Evolutionary conservation across 1,139 yeast species (phyloP), one percentile per base, ranked within the genome.

Genomic region (Saccharomyces hybrid): DNA sequence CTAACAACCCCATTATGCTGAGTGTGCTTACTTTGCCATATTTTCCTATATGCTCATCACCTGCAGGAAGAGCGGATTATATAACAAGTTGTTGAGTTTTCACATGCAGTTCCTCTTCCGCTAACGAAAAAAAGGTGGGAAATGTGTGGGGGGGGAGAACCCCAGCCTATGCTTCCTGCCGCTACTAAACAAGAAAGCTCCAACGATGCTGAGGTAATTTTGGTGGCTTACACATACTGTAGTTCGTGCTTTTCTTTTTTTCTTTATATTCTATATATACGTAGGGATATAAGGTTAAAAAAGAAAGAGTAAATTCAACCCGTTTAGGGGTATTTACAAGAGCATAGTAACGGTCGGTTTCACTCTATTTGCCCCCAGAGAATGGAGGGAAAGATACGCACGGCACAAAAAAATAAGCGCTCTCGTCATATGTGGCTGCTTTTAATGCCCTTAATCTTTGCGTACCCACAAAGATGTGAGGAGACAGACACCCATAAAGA

Each of bases 1-100:
- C 75, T 93, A 51, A 91, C 89, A 2, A 91, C 97, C 9, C 97
- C 99, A 2, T 75, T 93, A 48, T 67, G 72, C 54, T 68, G 52
- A 57, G 42, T 42, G 24, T 3, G 9, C 7, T 16, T 16, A 9
- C 24, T 21, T 9, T 16, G 5, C 1, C 19, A 1, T 16, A 14
- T 34, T 38, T 38, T 5, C 24, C 7, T 9, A 11, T 38, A 16
- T 9, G 44, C 24, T n/a, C 44, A 3, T 38, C 12, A 8, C 9
- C 19, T 38, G 44, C 3, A 38, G 11, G 4, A 38, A 16, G 9
- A 7, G 12, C 12, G 4, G 24, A 38, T 16, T 38, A 38, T 38
- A 12, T 38, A 16, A 38, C 44, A 38, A 38, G 24, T 38, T 38
- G 44, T 38, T 38, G 44, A 38, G 44, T 38, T 38, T 38, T 11